Percentiles rank a stretch among this genome's conserved stretches.
phyloP scores from a whole-genome alignment of 2,329 filamentous ascomycete genomes.

The Fusarium aywerte region DNA sequence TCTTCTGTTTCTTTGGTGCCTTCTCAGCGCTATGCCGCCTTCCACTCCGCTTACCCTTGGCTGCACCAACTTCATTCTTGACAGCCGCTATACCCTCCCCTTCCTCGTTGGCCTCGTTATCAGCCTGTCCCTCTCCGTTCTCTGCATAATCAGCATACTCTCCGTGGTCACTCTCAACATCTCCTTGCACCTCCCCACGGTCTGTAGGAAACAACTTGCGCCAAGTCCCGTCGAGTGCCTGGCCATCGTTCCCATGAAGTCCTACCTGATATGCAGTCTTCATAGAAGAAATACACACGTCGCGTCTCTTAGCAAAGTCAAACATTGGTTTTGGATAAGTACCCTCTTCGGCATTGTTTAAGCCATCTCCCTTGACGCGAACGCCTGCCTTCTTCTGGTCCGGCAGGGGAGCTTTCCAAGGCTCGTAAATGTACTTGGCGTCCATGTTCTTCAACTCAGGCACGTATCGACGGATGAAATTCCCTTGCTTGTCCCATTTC shows the following conservation, averaged over 20 bases:
- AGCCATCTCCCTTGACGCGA: conserved; percentile 65
- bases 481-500: conserved; percentile 78
- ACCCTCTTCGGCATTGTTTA: conserved; percentile 55
- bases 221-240: conserved; percentile 70
- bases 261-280: conserved; percentile 75
- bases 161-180: conserved; percentile 50
- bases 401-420: conserved; percentile 75
- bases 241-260: conserved; percentile 70
- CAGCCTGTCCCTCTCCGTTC: conserved; percentile 38
- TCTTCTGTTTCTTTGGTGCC: conserved; percentile 46
- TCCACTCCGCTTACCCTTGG: conserved; percentile 41
- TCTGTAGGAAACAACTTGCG: conserved; percentile 57
- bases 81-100: conserved; percentile 29
- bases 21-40: conserved; percentile 22
- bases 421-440: conserved; percentile 81
- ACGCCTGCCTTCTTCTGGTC: conserved; percentile 78
- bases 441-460: conserved; percentile 72
- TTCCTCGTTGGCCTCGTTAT: conserved; percentile 31
- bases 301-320: conserved; percentile 72
- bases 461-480: conserved; percentile 71
- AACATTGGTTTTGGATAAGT: conserved; percentile 82
- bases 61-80: background rate
- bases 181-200: conserved; percentile 55
- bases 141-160: conserved; percentile 50
- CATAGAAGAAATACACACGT: conserved; percentile 72